Percentiles rank a stretch among this genome's conserved stretches.
These are phyloP conservation scores for Chaetomium sp. DNA, from an alignment of 2,329 filamentous ascomycete species.

Conservation along the genomic window DNA sequence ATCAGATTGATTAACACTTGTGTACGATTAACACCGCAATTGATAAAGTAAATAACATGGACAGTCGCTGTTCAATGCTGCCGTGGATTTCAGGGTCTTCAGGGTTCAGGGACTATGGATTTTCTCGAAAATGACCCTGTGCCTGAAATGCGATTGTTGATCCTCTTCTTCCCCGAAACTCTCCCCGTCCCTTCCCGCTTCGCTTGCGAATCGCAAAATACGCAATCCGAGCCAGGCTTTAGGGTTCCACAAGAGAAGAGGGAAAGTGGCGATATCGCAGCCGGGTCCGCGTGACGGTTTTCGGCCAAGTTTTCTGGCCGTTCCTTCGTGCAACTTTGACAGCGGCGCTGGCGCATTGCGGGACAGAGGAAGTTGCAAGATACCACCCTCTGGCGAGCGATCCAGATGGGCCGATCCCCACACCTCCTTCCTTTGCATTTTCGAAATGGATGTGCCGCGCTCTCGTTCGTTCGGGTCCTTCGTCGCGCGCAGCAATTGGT, in stretches of 20 bases:
- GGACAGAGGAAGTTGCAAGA: slow-evolving; percentile 9
- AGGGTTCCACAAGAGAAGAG: not conserved
- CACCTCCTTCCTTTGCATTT: slow-evolving; percentile 1
- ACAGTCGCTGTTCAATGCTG: too few relatives aligned
- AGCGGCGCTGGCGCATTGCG: too few relatives aligned
- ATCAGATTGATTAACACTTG: too few relatives aligned
- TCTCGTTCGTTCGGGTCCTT: not conserved
- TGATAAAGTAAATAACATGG: too few relatives aligned
- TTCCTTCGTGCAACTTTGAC: slow-evolving; percentile 9
- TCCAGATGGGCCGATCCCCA: slow-evolving; percentile 14
- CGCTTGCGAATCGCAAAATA: not conserved
- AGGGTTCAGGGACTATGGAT: too few relatives aligned
- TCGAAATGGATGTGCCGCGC: not conserved
- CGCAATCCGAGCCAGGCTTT: not conserved
- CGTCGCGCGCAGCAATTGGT: slow-evolving; percentile 1
- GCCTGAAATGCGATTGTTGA: not conserved
- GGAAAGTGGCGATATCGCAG: slow-evolving; percentile 2
- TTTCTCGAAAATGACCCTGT: too few relatives aligned
- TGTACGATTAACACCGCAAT: too few relatives aligned
- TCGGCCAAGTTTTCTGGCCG: slow-evolving; percentile 4
- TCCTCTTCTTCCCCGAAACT: not conserved
- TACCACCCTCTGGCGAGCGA: slow-evolving; percentile 3
- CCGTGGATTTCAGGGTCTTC: too few relatives aligned
- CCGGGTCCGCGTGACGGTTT: slow-evolving; percentile 5
- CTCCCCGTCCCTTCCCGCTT: not conserved